Conservation (phyloP, 768 basidiomycete species). For the Leccinum incarnatum region DNA sequence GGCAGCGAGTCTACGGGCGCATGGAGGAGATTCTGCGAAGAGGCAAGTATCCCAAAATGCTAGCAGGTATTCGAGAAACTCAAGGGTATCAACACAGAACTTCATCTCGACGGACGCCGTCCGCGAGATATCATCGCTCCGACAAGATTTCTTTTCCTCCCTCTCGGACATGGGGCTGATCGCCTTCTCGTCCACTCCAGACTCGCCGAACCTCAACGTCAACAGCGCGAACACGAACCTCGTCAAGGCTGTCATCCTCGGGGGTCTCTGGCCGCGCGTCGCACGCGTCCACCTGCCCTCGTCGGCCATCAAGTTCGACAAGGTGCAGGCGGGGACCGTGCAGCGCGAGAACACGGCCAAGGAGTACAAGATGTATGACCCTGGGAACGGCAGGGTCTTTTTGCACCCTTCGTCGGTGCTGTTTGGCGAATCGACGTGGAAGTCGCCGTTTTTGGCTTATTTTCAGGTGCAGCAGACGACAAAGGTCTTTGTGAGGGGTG, state of each 20-base stretch:
- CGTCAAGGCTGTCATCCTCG: constrained; percentile 80
- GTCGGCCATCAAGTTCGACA: constrained; percentile 78
- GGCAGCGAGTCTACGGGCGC: constrained; percentile 47
- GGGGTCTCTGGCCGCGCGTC: constrained; percentile 84
- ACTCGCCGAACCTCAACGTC: constrained; percentile 53
- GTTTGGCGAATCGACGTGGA: constrained; percentile 72
- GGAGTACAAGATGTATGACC: constrained; percentile 81
- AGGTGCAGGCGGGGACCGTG: constrained; percentile 78
- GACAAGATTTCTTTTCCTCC: constrained; percentile 71
- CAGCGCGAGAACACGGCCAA: constrained; percentile 81
- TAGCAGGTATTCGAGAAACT: not conserved
- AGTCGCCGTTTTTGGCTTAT: constrained; percentile 76
- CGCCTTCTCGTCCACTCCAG: constrained; percentile 43
- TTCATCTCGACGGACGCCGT: constrained; percentile 75
- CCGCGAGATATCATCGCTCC: constrained; percentile 75
- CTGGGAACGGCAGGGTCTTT: constrained; percentile 63
- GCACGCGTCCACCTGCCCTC: constrained; percentile 73
- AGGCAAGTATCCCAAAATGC: constrained; percentile 36
- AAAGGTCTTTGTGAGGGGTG: constrained; percentile 84
- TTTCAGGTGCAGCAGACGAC: constrained; percentile 80
- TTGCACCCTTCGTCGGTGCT: constrained; percentile 80
- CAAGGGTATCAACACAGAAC: constrained; percentile 47
- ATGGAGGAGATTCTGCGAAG: constrained; percentile 66
- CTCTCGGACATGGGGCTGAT: constrained; percentile 72
- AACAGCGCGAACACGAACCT: constrained; percentile 70